Evolutionary conservation across 2,329 filamentous ascomycete species (phyloP).

Genomic region (Alternaria atra): DNA sequence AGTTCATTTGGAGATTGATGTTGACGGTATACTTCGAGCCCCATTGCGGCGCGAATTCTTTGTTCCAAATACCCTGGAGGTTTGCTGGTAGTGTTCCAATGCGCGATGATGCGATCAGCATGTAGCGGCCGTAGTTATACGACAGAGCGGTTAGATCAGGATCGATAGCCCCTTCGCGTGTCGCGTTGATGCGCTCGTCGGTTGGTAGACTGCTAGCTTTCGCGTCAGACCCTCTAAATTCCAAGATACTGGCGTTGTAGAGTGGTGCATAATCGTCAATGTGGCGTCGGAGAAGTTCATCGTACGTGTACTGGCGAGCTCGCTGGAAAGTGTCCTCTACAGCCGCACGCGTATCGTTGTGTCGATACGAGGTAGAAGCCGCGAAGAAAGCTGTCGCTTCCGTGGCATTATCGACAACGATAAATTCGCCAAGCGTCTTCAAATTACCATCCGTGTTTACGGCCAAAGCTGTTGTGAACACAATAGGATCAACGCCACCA

Average conservation of each 20-base stretch:
- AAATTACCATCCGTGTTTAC: conserved; percentile 10
- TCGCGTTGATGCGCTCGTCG: conserved; percentile 9
- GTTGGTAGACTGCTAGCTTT: conserved; percentile 7
- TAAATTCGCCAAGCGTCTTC: conserved; percentile 9
- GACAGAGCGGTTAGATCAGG: conserved; percentile 44
- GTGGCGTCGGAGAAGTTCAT: conserved; percentile 41
- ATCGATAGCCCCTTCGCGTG: conserved; percentile 13
- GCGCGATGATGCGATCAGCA: conserved; percentile 50
- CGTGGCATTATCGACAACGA: conserved; percentile 38
- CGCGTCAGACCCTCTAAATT: neutral
- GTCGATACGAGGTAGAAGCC: conserved; percentile 54
- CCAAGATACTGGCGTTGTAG: conserved; percentile 15
- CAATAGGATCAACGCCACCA: conserved; percentile 5
- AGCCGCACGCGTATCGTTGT: conserved; percentile 33
- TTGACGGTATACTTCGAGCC: conserved; percentile 62
- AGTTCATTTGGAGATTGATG: conserved; percentile 65
- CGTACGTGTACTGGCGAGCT: conserved; percentile 28
- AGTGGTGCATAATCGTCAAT: conserved; percentile 40
- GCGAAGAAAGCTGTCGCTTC: conserved; percentile 51
- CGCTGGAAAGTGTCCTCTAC: conserved; percentile 35
- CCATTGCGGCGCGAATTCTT: conserved; percentile 55
- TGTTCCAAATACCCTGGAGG: conserved; percentile 59
- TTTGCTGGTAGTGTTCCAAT: conserved; percentile 52
- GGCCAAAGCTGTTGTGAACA: conserved; percentile 9
- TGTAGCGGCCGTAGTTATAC: conserved; percentile 53